Evolutionary conservation across 2,329 filamentous ascomycete species (phyloP), one percentile per base, ranked within the genome.

Genomic region (Fusarium sp.): DNA sequence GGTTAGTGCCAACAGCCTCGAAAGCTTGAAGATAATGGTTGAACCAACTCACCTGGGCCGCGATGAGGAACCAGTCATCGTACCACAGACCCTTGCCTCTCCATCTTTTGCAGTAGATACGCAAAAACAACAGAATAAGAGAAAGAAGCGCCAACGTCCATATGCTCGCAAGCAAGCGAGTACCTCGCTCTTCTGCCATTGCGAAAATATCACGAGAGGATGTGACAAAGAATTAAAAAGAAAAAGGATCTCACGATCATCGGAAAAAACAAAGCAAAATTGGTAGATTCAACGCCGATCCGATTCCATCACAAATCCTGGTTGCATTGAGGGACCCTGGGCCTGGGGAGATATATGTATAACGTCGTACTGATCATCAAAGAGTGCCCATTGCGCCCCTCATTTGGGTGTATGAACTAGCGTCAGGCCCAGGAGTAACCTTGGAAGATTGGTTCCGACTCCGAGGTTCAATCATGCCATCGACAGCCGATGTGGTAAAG

Each of bases 101-200:
- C 71, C 75, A 77, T 28, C 76, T 49, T 51, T 81, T 81, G 74
- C 79, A 81, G 73, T 81, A 81, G 30, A 80, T 54, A 8, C 79
- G 73, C 20, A 81, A 55, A 13, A 68, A 65, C 7, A 81, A 58
- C 18, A 80, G 46, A 2, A 78, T 49, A 6, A 64, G 74, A 40
- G 71, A 71, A 2, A 72, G 63, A 3, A 60, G 59, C 0, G 69
- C 63, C 37, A 80, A 43, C 4, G 75, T 73, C 78, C 78, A 80
- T 25, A 73, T 76, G 4, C 72, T 72, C n/a, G 69, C 77, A 6
- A 79, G 49, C 16, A 80, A 62, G 14, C 76, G 71, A 25, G 73
- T 64, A 37, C 76, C 72, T 69, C 76, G 74, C 21, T 77, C 66
- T 28, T 77, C 46, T 13, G 21, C 16, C 47, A 65, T 65, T 53